Evolutionary conservation across 2,329 filamentous ascomycete species (phyloP), one percentile per base, ranked within the genome.

Genomic region (Fusarium subtropicale): DNA sequence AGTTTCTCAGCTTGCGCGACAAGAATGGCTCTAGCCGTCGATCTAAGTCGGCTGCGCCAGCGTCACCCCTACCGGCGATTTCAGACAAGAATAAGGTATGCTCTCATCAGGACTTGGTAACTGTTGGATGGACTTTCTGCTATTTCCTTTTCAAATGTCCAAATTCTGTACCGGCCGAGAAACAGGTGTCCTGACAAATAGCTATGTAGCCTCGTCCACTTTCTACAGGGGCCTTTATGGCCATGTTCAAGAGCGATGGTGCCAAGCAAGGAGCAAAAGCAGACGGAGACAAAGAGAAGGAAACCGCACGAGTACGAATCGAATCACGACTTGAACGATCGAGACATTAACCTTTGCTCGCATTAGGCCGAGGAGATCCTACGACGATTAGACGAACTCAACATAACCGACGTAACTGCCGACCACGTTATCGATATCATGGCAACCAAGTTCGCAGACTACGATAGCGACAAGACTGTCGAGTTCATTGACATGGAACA

Each of bases 401-500:
- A 82, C 52, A 81, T 87, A 60, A 79, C 82, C 46, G 77, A 81
- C 55, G 79, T 87, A 20, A 79, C 79, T 62, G 81, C 86, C 45
- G 92, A 97, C 54, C 81, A 87, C 61, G 81, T 88, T 44, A 81
- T 79, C 62, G 83, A 84, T 68, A 83, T 82, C 78, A 86, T 82
- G 81, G 89, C 85, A 48, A 88, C 88, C 18, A 84, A 86, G 39
- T 90, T 90, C 75, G 88, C 90, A 33, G 84, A 88, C 28, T 90
- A 91, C 52, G 89, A 97, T 76, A 80, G 88, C 22, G 89, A 93
- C 51, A 91, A 89, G 74, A 91, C 94, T 5, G 88, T 92, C 72
- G 89, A 93, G 54, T 84, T 97, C 64, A 84, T 97, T 50, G 81
- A 91, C 42, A 83, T 97, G 26, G 88, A 97, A 68, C 90, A 95